phyloP scores from a whole-genome alignment of 129 eudicot genomes.

The Smallanthus sonchifolius region DNA sequence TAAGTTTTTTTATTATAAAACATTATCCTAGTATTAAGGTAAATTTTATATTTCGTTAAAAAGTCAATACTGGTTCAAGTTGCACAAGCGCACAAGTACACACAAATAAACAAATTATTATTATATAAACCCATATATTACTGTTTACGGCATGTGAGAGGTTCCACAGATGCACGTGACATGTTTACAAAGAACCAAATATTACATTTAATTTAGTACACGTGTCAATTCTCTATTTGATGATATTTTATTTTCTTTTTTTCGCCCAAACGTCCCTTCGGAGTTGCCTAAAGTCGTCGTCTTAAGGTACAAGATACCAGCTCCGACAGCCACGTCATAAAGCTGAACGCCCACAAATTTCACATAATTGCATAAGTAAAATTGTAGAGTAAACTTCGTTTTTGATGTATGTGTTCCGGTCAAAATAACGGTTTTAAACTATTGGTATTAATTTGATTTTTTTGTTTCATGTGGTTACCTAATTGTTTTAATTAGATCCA shows the following conservation, averaged over 20 bases:
- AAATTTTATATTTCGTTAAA: not conserved
- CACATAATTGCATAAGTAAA: not conserved
- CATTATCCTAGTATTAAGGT: not conserved
- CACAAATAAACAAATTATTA: not conserved
- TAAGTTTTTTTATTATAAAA: not conserved
- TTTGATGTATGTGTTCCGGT: too few relatives aligned
- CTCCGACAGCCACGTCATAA: conserved; percentile 33
- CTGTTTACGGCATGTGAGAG: conserved; percentile 23
- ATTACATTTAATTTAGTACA: not conserved
- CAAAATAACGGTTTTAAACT: too few relatives aligned
- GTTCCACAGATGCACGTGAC: conserved; percentile 20
- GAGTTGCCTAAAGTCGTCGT: conserved; percentile 12
- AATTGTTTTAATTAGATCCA: too few relatives aligned
- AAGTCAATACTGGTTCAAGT: not conserved
- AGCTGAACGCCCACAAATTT: conserved; percentile 16
- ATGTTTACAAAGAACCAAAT: conserved; percentile 18
- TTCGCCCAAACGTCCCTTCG: conserved; percentile 24
- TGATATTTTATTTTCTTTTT: not conserved
- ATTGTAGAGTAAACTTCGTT: too few relatives aligned
- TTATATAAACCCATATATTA: not conserved
- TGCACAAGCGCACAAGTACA: too few relatives aligned
- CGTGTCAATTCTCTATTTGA: conserved; percentile 20
- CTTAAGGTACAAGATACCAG: conserved; percentile 17
- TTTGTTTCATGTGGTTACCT: too few relatives aligned
- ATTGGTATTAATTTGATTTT: too few relatives aligned